phyloP scores from a whole-genome alignment of 1,284 basidiomycete species.

The Vanrija pseudolonga region DNA sequence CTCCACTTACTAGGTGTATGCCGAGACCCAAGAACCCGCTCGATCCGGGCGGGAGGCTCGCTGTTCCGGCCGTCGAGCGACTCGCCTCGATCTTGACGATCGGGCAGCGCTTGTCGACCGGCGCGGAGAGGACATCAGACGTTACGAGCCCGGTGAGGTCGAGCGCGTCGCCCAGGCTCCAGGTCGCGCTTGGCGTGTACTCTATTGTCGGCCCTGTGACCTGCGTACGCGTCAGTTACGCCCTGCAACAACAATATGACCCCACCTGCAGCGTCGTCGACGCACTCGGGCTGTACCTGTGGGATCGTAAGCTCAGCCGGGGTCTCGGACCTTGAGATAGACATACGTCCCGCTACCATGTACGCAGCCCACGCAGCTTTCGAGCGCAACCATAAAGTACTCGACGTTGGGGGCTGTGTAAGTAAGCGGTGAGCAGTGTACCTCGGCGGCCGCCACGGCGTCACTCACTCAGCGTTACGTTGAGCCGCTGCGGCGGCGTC shows the following conservation, averaged over 20 bases:
- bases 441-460: neutral
- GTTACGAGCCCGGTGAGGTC: too few relatives aligned
- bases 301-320: too few relatives aligned
- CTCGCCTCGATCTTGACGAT: too few relatives aligned
- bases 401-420: constrained; percentile 41
- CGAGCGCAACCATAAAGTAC: constrained; percentile 31
- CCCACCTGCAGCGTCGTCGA: constrained; percentile 26
- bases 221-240: too few relatives aligned
- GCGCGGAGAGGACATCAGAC: too few relatives aligned
- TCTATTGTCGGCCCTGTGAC: too few relatives aligned
- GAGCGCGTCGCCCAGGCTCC: too few relatives aligned
- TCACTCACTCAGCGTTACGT: constrained; percentile 40
- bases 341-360: neutral
- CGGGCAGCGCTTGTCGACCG: too few relatives aligned
- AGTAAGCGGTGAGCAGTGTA: neutral
- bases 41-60: constrained; percentile 18
- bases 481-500: constrained; percentile 28
- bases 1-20: constrained; percentile 30
- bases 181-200: too few relatives aligned
- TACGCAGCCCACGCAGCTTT: constrained; percentile 25
- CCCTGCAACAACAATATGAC: too few relatives aligned
- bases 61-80: too few relatives aligned
- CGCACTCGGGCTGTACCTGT: neutral
- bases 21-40: constrained; percentile 44
- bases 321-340: too few relatives aligned